phyloP scores from a whole-genome alignment of 108 stramenopile genomes.

The Cyclostephanos invisitatus region DNA sequence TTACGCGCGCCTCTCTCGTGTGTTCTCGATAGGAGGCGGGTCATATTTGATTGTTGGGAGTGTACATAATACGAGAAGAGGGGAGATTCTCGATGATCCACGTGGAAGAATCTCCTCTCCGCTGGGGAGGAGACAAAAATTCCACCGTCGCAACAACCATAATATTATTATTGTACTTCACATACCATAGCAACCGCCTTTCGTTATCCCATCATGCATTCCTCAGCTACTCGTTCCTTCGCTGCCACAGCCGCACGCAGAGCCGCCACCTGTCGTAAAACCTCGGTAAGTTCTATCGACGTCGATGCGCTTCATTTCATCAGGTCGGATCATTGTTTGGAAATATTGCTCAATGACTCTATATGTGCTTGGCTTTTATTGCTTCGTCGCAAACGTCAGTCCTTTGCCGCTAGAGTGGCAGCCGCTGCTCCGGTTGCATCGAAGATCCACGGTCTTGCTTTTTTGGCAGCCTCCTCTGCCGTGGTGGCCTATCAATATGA shows the following conservation, averaged over 20 bases:
- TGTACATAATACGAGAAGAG: no score
- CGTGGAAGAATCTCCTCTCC: no score
- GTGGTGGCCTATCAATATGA: slow-evolving; percentile 16
- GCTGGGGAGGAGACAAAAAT: no score
- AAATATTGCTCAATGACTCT: not conserved
- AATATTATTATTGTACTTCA: no score
- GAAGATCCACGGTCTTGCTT: slow-evolving; percentile 19
- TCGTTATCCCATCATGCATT: slow-evolving; percentile 20
- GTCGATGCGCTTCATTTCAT: not conserved
- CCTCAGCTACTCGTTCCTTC: slow-evolving; percentile 24
- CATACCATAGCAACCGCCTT: no score
- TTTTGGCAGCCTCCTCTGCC: slow-evolving; percentile 30
- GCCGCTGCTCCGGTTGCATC: slow-evolving; percentile 24
- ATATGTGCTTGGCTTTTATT: not conserved
- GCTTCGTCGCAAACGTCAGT: slow-evolving; percentile 5
- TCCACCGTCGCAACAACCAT: no score
- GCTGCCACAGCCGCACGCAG: slow-evolving; percentile 31
- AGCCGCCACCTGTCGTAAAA: slow-evolving; percentile 31
- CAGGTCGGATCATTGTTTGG: not conserved
- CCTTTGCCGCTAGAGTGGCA: slow-evolving; percentile 19
- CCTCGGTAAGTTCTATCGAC: slow-evolving; percentile 21
- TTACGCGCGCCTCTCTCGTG: no score
- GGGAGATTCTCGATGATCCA: no score
- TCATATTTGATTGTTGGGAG: no score
- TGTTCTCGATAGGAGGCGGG: no score